Evolutionary conservation across 768 basidiomycete species (phyloP), one percentile per base, ranked within the genome.

Genomic region (Hypholoma sublateritium): DNA sequence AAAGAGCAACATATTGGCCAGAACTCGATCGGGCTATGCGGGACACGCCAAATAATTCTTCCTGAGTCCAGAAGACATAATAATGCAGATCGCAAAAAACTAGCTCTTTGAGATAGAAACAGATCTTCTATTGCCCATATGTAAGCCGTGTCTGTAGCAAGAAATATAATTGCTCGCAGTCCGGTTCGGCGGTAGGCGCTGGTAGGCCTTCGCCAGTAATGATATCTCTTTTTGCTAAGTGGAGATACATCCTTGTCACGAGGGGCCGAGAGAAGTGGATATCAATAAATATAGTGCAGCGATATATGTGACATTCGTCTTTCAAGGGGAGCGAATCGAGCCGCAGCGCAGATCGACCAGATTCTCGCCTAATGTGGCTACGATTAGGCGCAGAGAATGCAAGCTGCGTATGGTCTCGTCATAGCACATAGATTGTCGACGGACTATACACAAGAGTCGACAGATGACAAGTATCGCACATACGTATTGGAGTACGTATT

Each of bases 1-100:
- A 65, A 62, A 51, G 61, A 13, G 65, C 60, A 64, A 66, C 64
- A 65, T 60, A 51, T 53, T 17, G 49, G 32, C 53, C 22, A 43
- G 58, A 53, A 43, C 50, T 54, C 50, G 53, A 58, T 53, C 43
- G 52, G 22, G 41, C 32, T n/a, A 35, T 34, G 17, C 17, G 28
- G 53, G 24, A 44, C 25, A 28, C 24, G 39, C 24, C 22, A 53
- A 50, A 45, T 35, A 49, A 22, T 44, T 25, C 21, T 14, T 22
- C 37, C 36, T 13, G 13, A 41, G 45, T 49, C 17, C 46, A 55
- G 44, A 55, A 47, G 51, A 17, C 17, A 43, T 45, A 3, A 19
- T 14, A 22, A n/a, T 21, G 11, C 28, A 44, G 34, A 25, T 41
- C 53, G 8, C 14, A 41, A 6, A 42, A 37, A 52, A n/a, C 50